These are phyloP conservation scores for Volutella citrinella DNA, from an alignment of 2,329 filamentous ascomycete species.

Conservation along the genomic window DNA sequence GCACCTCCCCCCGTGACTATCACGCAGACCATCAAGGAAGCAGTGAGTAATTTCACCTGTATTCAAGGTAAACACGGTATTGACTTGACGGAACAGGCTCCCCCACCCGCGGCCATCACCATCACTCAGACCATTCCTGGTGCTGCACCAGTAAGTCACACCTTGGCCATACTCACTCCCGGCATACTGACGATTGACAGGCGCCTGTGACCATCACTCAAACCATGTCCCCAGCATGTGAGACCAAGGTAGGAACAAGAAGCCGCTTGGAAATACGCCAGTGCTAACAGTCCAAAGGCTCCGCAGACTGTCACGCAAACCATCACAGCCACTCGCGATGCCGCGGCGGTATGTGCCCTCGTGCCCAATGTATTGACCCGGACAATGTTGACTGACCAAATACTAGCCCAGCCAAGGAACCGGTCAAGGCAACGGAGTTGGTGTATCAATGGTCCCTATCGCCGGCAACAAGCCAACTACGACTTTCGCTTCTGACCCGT, in stretches of 20 bases:
- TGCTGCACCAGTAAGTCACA: background rate
- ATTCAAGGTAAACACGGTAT: background rate
- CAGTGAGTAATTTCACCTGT: conserved; percentile 4
- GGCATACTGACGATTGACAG: conserved; percentile 2
- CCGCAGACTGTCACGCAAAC: conserved; percentile 16
- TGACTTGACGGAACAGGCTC: background rate
- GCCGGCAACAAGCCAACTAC: conserved; percentile 26
- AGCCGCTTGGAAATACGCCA: background rate
- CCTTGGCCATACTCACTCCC: background rate
- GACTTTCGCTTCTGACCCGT: conserved; percentile 20
- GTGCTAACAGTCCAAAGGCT: conserved; percentile 12
- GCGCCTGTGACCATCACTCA: conserved; percentile 10
- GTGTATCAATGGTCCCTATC: conserved; percentile 30
- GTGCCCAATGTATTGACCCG: too few relatives aligned
- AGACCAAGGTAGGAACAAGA: conserved; percentile 17
- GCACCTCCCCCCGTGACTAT: conserved; percentile 8
- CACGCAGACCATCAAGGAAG: conserved; percentile 9
- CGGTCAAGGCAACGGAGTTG: conserved; percentile 27
- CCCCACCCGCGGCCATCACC: background rate
- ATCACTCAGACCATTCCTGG: background rate
- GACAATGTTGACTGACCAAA: too few relatives aligned
- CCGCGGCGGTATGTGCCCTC: conserved; percentile 4
- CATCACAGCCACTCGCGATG: conserved; percentile 6
- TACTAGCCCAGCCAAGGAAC: background rate
- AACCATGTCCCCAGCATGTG: conserved; percentile 12